These are phyloP conservation scores for Metschnikowia orientalis DNA, from an alignment of 805 yeast genomes.

Conservation along the genomic window DNA sequence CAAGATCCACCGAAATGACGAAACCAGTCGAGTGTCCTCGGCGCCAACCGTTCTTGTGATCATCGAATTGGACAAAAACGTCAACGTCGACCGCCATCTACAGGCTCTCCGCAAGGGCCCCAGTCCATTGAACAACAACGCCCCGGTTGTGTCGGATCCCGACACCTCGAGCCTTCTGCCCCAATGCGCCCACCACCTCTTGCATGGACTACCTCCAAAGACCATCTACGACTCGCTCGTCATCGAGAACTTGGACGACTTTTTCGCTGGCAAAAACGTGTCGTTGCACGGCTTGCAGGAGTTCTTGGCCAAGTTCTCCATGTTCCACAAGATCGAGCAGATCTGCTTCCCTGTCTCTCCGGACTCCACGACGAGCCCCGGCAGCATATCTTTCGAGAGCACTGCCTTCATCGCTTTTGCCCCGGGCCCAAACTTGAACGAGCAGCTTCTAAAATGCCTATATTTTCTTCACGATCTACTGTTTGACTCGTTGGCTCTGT, in stretches of 20 bases:
- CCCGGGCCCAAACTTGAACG: slow-evolving; percentile 29
- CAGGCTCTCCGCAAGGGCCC: too few species aligned
- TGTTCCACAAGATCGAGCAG: slow-evolving; percentile 46
- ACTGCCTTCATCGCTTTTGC: slow-evolving; percentile 50
- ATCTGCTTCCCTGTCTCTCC: slow-evolving; percentile 53
- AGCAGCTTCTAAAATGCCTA: slow-evolving; percentile 46
- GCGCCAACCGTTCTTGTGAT: too few species aligned
- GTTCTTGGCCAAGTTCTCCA: slow-evolving; percentile 40
- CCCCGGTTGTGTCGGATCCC: too few species aligned
- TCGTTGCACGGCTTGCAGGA: slow-evolving; percentile 21
- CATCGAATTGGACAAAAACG: too few species aligned
- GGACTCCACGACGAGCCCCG: slow-evolving; percentile 22
- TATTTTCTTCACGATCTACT: slow-evolving; percentile 43
- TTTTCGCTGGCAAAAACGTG: slow-evolving; percentile 41
- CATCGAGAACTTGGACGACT: slow-evolving; percentile 45
- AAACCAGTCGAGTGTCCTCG: too few species aligned
- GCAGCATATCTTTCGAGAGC: slow-evolving; percentile 27
- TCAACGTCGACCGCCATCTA: too few species aligned
- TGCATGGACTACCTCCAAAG: too few species aligned
- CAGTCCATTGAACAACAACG: too few species aligned
- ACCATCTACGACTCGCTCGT: slow-evolving; percentile 24
- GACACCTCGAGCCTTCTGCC: too few species aligned
- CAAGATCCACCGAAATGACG: too few species aligned
- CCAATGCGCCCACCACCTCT: too few species aligned
- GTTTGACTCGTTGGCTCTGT: slow-evolving; percentile 43